Conservation (phyloP, 139 green algal genomes). For the Chlorella sp. region DNA sequence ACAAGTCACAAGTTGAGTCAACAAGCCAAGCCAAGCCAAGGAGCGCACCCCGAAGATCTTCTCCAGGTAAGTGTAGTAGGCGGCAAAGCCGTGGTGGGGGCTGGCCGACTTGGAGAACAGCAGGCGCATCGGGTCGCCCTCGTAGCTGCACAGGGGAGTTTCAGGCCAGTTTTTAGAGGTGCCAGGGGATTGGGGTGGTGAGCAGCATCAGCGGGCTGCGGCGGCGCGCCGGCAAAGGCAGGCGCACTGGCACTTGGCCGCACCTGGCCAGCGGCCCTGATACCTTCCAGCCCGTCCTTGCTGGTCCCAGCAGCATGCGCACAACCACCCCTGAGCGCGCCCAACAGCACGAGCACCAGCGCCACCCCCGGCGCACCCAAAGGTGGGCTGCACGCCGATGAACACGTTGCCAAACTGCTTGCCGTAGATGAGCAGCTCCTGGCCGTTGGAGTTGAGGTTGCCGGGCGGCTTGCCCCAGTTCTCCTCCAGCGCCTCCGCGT, state of each 20-base stretch:
- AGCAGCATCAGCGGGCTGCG: no score
- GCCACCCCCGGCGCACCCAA: conserved; percentile 61
- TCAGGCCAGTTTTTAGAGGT: no score
- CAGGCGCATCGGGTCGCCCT: conserved; percentile 99
- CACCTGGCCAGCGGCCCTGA: no score
- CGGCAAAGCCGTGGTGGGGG: conserved; percentile 99
- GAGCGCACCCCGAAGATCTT: conserved; percentile 66
- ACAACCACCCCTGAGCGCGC: no score
- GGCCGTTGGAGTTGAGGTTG: conserved; percentile 97
- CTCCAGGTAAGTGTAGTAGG: conserved; percentile 99
- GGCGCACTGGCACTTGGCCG: no score
- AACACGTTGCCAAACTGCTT: conserved; percentile 99
- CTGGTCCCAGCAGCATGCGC: no score
- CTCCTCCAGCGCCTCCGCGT: conserved; percentile 95
- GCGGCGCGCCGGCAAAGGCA: no score
- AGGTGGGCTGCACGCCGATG: conserved; percentile 99
- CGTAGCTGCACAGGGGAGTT: conserved; percentile 70
- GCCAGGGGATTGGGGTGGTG: no score
- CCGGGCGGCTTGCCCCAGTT: conserved; percentile 98
- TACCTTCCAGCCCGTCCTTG: no score
- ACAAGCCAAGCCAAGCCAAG: no score
- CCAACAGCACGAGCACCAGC: no score
- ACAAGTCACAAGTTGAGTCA: no score
- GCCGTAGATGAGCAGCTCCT: conserved; percentile 96
- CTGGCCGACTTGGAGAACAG: conserved; percentile 95